These are phyloP conservation scores for Kodamaea neixiangensis DNA, from an alignment of 805 yeast genomes.

Conservation along the genomic window DNA sequence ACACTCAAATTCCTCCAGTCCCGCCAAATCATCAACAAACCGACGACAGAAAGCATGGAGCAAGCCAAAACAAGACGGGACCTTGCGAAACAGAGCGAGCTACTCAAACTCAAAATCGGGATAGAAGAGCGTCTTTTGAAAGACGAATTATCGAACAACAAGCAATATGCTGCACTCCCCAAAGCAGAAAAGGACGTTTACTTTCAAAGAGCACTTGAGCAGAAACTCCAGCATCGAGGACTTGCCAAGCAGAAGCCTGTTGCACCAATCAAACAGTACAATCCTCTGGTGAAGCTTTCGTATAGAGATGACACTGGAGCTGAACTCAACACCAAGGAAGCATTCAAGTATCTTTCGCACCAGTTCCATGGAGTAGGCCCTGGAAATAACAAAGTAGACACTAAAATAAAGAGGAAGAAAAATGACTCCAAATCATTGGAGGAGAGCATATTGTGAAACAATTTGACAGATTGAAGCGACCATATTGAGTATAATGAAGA, in stretches of 20 bases:
- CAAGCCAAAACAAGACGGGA: constrained; percentile 21
- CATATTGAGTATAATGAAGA: too few species aligned
- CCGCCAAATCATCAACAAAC: constrained; percentile 18
- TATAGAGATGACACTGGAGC: constrained; percentile 69
- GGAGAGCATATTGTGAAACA: constrained; percentile 1
- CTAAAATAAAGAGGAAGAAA: constrained; percentile 13
- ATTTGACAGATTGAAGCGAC: not conserved
- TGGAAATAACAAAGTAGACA: constrained; percentile 16
- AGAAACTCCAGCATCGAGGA: constrained; percentile 27
- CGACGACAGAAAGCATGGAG: constrained; percentile 13
- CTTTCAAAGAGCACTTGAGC: constrained; percentile 32
- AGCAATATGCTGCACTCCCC: constrained; percentile 25
- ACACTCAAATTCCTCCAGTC: constrained; percentile 30
- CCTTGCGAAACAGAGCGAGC: constrained; percentile 30
- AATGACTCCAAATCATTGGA: constrained; percentile 1
- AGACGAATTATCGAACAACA: constrained; percentile 30
- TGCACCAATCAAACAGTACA: constrained; percentile 27
- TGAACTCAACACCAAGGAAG: constrained; percentile 61
- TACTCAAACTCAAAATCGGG: constrained; percentile 27
- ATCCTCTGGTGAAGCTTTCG: constrained; percentile 52
- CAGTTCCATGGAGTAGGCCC: constrained; percentile 67
- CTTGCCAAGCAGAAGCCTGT: constrained; percentile 15
- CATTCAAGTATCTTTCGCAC: constrained; percentile 75
- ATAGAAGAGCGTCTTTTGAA: constrained; percentile 36
- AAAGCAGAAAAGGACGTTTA: constrained; percentile 29